Percentiles rank a stretch among this genome's conserved stretches.
Evolutionary conservation across 306 rosid species (phyloP).

Genomic region (Sesbania bispinosa): DNA sequence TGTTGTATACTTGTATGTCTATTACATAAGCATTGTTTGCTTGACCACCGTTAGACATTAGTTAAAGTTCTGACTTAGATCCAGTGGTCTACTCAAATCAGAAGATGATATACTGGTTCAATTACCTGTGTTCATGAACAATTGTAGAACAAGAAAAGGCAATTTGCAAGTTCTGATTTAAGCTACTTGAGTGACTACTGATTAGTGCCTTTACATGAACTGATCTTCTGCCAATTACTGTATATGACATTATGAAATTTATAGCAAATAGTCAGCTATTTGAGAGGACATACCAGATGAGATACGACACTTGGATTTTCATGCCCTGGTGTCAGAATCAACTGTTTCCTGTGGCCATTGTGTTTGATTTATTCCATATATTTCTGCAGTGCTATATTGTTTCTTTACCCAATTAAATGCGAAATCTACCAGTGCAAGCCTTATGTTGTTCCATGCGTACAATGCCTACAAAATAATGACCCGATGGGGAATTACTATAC

Average conservation of each 20-base stretch:
- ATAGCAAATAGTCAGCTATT: too few relatives aligned
- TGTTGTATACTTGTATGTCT: background rate
- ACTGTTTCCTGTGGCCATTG: background rate
- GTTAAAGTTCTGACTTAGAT: too few relatives aligned
- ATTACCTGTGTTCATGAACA: too few relatives aligned
- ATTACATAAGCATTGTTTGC: background rate
- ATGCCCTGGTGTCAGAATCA: background rate
- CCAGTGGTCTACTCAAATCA: too few relatives aligned
- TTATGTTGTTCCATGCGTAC: background rate
- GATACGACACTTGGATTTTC: background rate
- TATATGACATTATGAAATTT: background rate
- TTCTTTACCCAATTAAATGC: background rate
- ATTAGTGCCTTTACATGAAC: background rate
- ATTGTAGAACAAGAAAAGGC: background rate
- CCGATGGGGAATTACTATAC: too few relatives aligned
- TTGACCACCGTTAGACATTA: background rate
- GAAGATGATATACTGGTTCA: too few relatives aligned
- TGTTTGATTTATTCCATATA: background rate
- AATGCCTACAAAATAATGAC: background rate
- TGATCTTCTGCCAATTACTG: background rate
- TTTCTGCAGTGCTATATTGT: background rate
- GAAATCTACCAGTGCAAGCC: background rate
- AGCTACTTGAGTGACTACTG: background rate
- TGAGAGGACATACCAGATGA: background rate
- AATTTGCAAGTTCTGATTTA: background rate